These are phyloP conservation scores for Chernovozyma sophiae-reginae DNA, from an alignment of 1,139 yeast genomes.

Conservation along the genomic window DNA sequence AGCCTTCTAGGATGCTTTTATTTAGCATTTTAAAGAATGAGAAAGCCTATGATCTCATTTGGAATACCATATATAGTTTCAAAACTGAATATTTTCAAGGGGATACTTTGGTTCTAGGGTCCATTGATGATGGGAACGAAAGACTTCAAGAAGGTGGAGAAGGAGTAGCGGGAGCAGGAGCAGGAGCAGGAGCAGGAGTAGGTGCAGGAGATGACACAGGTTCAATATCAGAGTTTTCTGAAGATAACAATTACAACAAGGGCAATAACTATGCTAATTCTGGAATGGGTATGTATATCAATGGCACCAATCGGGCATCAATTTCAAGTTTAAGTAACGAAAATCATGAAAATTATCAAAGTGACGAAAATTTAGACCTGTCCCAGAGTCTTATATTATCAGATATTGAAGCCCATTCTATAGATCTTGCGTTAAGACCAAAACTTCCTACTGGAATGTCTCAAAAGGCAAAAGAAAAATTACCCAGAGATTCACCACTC, in stretches of 20 bases:
- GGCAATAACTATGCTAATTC: too few relatives aligned
- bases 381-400: too few relatives aligned
- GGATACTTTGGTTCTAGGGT: conserved; percentile 11
- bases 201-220: too few relatives aligned
- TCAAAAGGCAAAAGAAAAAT: conserved; percentile 53
- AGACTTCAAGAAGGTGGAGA: background rate
- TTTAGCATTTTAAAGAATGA: conserved; percentile 51
- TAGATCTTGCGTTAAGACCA: conserved; percentile 34
- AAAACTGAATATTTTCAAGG: conserved; percentile 26
- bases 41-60: conserved; percentile 28
- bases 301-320: too few relatives aligned
- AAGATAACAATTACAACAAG: background rate
- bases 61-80: conserved; percentile 29
- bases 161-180: background rate
- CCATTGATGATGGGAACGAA: conserved; percentile 13
- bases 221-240: background rate
- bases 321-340: background rate
- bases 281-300: too few relatives aligned
- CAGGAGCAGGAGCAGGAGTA: too few relatives aligned
- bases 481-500: conserved; percentile 47
- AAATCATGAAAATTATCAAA: background rate
- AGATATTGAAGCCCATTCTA: conserved; percentile 9
- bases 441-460: conserved; percentile 63
- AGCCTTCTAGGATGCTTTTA: conserved; percentile 51
- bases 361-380: background rate